These are phyloP conservation scores for Chrysanthemum makinoi DNA, from an alignment of 129 eudicot species.

Conservation along the genomic window DNA sequence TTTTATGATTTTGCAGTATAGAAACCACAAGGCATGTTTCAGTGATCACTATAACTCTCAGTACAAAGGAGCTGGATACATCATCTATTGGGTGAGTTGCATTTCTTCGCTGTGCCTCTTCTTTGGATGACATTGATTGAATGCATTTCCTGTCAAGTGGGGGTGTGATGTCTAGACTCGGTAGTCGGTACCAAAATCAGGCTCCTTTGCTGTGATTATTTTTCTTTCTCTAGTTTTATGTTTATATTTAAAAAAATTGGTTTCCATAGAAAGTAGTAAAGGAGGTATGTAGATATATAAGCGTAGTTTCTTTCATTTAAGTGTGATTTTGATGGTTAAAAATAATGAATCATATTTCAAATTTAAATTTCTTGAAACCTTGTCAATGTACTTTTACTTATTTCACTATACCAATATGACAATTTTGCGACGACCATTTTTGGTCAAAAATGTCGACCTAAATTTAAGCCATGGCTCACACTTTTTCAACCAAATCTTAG, in stretches of 20 bases:
- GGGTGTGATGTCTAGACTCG: neutral
- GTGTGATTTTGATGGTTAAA: too few species aligned
- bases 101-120: neutral
- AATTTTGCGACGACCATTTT: too few species aligned
- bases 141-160: neutral
- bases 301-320: neutral
- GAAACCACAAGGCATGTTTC: conserved; percentile 88
- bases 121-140: neutral
- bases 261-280: neutral
- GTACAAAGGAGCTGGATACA: conserved; percentile 50
- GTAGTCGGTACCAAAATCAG: neutral
- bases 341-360: too few species aligned
- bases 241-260: neutral
- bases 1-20: conserved; percentile 42
- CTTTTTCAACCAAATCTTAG: too few species aligned
- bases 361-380: neutral
- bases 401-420: too few species aligned
- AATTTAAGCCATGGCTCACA: too few species aligned
- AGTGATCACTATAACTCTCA: conserved; percentile 74
- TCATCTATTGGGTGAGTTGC: conserved; percentile 68
- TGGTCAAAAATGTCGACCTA: too few species aligned
- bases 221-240: neutral
- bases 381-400: neutral
- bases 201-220: neutral
- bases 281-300: neutral